phyloP scores from a whole-genome alignment of 31 red algal genomes.

The Bonnemaisonia californica region DNA sequence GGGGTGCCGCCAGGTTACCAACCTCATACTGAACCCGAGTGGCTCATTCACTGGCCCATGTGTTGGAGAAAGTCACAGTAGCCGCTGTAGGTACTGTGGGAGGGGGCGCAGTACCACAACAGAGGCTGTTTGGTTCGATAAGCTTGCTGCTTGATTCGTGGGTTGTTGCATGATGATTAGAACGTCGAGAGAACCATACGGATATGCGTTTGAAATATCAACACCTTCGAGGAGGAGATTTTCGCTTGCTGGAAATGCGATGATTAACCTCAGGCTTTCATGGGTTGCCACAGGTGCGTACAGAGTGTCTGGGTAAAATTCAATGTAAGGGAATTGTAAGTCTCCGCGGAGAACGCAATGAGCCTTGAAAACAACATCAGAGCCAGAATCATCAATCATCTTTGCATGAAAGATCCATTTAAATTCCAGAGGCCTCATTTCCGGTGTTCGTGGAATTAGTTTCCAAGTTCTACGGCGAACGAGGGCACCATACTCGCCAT shows the following conservation, averaged over 20 bases:
- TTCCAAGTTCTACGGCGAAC: slow-evolving; percentile 24
- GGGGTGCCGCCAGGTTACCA: too few species aligned
- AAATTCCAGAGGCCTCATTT: slow-evolving; percentile 2
- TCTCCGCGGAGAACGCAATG: not conserved
- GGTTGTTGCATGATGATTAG: slow-evolving; percentile 9
- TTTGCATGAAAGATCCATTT: slow-evolving; percentile 6
- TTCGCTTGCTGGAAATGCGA: not conserved
- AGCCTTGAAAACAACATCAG: slow-evolving; percentile 6
- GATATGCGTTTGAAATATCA: slow-evolving; percentile 11
- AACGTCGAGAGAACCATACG: not conserved
- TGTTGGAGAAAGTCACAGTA: too few species aligned
- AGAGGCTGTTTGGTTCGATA: too few species aligned
- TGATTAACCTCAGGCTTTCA: not conserved
- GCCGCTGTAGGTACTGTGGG: too few species aligned
- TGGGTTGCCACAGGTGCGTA: slow-evolving; percentile 23
- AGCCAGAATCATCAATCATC: not conserved
- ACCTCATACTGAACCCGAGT: too few species aligned
- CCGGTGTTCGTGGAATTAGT: not conserved
- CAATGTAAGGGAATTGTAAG: not conserved
- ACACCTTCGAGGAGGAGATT: slow-evolving; percentile 18
- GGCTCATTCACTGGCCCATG: too few species aligned
- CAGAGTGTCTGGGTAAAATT: slow-evolving; percentile 3
- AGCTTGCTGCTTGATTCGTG: not conserved
- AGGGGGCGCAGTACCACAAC: too few species aligned
- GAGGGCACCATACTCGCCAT: slow-evolving; percentile 16